Conservation (phyloP, 805 yeast genomes). For the Cyberlindnera nakhonratchasimensis region DNA sequence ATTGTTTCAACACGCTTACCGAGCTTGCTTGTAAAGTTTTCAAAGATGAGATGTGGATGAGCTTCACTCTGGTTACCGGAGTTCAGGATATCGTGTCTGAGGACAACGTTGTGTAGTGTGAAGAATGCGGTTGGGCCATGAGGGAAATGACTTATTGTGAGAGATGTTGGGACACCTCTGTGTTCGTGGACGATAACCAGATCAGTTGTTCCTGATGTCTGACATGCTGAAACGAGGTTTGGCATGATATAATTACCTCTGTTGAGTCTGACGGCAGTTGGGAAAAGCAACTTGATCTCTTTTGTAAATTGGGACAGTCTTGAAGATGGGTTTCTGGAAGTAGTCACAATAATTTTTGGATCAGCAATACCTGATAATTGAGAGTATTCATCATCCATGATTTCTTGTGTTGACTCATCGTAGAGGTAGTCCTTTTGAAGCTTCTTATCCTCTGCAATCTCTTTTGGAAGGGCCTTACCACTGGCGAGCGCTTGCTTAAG, state of each 20-base stretch:
- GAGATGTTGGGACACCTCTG: slow-evolving; percentile 95
- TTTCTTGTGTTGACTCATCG: slow-evolving; percentile 69
- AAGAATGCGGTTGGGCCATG: slow-evolving; percentile 97
- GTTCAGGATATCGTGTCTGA: slow-evolving; percentile 87
- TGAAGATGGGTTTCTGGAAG: slow-evolving; percentile 87
- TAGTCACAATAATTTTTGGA: slow-evolving; percentile 88
- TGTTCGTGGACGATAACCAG: slow-evolving; percentile 88
- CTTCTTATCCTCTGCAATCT: slow-evolving; percentile 80
- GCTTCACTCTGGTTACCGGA: slow-evolving; percentile 88
- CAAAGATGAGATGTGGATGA: slow-evolving; percentile 91
- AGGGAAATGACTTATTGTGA: slow-evolving; percentile 92
- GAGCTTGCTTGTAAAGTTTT: slow-evolving; percentile 74
- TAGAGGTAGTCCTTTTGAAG: slow-evolving; percentile 79
- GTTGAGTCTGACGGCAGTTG: slow-evolving; percentile 83
- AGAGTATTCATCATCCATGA: slow-evolving; percentile 89
- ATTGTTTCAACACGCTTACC: slow-evolving; percentile 81
- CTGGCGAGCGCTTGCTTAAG: slow-evolving; percentile 84
- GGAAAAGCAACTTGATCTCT: slow-evolving; percentile 85
- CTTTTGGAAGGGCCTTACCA: slow-evolving; percentile 88
- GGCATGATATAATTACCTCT: slow-evolving; percentile 92
- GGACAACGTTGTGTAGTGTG: slow-evolving; percentile 88
- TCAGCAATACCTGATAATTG: slow-evolving; percentile 84
- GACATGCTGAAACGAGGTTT: slow-evolving; percentile 78
- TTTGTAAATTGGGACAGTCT: slow-evolving; percentile 87
- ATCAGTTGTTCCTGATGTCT: slow-evolving; percentile 78